These are phyloP conservation scores for Gossypium anomalum DNA, from an alignment of 345 rosid genomes.

Conservation along the genomic window DNA sequence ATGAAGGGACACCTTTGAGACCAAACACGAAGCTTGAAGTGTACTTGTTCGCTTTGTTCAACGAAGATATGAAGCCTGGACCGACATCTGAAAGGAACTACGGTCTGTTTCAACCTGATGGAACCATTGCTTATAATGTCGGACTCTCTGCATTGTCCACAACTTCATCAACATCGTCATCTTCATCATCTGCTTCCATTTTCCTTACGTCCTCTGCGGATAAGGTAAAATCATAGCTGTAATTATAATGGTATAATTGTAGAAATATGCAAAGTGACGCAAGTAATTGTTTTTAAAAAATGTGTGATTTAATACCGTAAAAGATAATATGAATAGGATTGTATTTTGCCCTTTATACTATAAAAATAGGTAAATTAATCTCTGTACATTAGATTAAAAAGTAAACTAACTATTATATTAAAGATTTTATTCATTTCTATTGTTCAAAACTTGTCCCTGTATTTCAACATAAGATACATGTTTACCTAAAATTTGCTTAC, in stretches of 20 bases:
- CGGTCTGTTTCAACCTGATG: slow-evolving; percentile 83
- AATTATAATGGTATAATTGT: too few species aligned
- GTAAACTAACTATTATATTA: too few species aligned
- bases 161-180: slow-evolving; percentile 32
- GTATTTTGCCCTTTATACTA: too few species aligned
- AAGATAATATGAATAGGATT: rapidly evolving
- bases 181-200: slow-evolving; percentile 48
- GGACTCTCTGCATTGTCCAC: slow-evolving; percentile 58
- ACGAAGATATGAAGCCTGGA: slow-evolving; percentile 91
- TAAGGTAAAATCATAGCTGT: slow-evolving; percentile 46
- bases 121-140: slow-evolving; percentile 80
- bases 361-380: too few species aligned
- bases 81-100: slow-evolving; percentile 89
- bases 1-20: slow-evolving; percentile 87
- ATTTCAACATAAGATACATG: too few species aligned
- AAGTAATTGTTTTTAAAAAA: too few species aligned
- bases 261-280: too few species aligned
- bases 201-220: slow-evolving; percentile 74
- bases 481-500: too few species aligned
- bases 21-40: slow-evolving; percentile 60
- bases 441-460: rapidly evolving
- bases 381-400: rapidly evolving
- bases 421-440: too few species aligned
- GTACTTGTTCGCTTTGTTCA: slow-evolving; percentile 83
- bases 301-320: too few species aligned